Conservation (phyloP, 2,329 filamentous ascomycete genomes). For the Hymenoscyphus scutula region DNA sequence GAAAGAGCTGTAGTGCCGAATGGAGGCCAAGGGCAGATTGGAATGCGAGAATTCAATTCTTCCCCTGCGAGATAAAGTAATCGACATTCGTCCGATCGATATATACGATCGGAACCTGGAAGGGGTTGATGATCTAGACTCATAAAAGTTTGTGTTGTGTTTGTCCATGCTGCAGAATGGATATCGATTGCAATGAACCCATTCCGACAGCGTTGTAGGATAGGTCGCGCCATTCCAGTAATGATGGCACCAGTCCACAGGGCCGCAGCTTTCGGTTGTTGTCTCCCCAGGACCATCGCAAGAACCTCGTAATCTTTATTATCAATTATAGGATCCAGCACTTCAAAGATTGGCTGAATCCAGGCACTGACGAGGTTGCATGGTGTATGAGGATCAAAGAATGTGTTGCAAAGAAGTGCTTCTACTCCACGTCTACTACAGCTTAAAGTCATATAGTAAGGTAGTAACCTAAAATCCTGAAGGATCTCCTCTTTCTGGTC, state of each 20-base stretch:
- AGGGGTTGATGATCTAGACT: slow-evolving; percentile 11
- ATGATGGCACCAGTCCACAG: slow-evolving; percentile 15
- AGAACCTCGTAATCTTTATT: slow-evolving; percentile 12
- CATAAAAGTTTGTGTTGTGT: slow-evolving; percentile 16
- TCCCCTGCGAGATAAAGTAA: slow-evolving; percentile 17
- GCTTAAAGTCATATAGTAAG: slow-evolving; percentile 20
- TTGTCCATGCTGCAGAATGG: slow-evolving; percentile 15
- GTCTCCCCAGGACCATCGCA: slow-evolving; percentile 15
- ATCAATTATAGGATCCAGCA: slow-evolving; percentile 13
- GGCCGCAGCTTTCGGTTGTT: slow-evolving; percentile 9
- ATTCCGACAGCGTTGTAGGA: slow-evolving; percentile 10
- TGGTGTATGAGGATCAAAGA: slow-evolving; percentile 12
- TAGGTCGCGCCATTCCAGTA: slow-evolving; percentile 15
- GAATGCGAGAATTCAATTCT: slow-evolving; percentile 15
- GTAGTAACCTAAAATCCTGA: slow-evolving; percentile 8
- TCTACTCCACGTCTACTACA: slow-evolving; percentile 14
- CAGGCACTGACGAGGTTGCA: slow-evolving; percentile 18
- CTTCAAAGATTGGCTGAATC: slow-evolving; percentile 16
- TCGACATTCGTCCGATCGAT: slow-evolving; percentile 15
- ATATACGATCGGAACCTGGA: slow-evolving; percentile 3
- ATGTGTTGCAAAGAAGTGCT: slow-evolving; percentile 14
- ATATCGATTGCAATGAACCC: slow-evolving; percentile 13
- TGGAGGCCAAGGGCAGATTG: slow-evolving; percentile 34
- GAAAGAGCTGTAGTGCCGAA: slow-evolving; percentile 33
- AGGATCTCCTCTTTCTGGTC: slow-evolving; percentile 3